A percentile compares a stretch with the other conserved stretches of the same genome.
Conservation (phyloP, 2,329 filamentous ascomycete species). For the Gaeumannomyces sp. region DNA sequence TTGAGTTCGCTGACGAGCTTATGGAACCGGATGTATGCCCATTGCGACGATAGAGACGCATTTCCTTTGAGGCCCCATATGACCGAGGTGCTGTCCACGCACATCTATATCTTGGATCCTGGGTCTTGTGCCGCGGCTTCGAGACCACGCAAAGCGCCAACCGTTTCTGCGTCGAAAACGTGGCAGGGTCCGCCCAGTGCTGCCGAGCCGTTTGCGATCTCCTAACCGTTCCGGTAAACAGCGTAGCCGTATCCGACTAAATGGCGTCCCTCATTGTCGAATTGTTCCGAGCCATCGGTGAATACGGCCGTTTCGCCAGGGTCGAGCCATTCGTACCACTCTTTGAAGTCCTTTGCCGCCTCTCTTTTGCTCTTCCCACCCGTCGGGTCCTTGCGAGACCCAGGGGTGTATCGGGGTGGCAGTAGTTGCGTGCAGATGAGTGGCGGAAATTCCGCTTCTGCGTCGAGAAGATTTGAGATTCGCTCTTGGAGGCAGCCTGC, state of each 20-base stretch:
- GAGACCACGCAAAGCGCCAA: slow-evolving; percentile 2
- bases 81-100: slow-evolving; percentile 2
- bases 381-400: slow-evolving; percentile 4
- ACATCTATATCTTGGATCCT: slow-evolving; percentile 1
- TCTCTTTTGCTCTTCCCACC: not conserved
- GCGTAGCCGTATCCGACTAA: not conserved
- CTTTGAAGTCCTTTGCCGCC: not conserved
- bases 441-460: not conserved
- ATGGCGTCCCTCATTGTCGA: not conserved
- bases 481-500: not conserved
- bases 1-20: not conserved
- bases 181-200: slow-evolving; percentile 1
- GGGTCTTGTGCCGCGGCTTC: not conserved
- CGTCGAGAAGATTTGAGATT: not conserved
- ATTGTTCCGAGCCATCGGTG: slow-evolving; percentile 1
- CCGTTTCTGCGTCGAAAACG: slow-evolving; percentile 4
- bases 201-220: not conserved
- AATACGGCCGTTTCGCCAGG: slow-evolving; percentile 2
- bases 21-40: no score
- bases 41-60: no score
- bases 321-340: not conserved
- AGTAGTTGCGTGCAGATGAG: not conserved
- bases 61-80: slow-evolving; percentile 2
- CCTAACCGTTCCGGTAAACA: not conserved
- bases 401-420: slow-evolving; percentile 3